Evolutionary conservation across 1,284 basidiomycete genomes (phyloP).

Genomic region (Naganishia sp.): DNA sequence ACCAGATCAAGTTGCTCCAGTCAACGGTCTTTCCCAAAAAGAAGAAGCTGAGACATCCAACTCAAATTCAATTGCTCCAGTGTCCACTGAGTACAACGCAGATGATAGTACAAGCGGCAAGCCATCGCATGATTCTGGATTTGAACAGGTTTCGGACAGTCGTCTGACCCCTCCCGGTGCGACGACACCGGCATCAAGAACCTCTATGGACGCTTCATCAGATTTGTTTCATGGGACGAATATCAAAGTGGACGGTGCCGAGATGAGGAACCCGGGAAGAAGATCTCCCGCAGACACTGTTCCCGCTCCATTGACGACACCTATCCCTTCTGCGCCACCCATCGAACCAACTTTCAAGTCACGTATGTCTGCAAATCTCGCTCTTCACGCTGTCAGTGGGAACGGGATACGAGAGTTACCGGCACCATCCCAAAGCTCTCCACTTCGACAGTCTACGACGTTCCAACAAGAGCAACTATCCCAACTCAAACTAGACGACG

Average conservation of each 20-base stretch:
- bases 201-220: conserved; percentile 14
- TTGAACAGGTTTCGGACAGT: not conserved
- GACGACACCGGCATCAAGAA: conserved; percentile 2
- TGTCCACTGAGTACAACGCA: not conserved
- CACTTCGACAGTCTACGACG: conserved; percentile 7
- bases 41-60: not conserved
- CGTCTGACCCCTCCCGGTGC: not conserved
- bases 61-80: not conserved
- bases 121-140: conserved; percentile 17
- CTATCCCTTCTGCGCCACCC: not conserved
- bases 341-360: conserved; percentile 5
- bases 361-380: conserved; percentile 13
- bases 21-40: too few species aligned
- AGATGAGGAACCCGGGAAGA: not conserved
- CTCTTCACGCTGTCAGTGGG: not conserved
- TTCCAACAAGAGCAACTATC: conserved; percentile 16
- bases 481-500: not conserved
- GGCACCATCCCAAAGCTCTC: not conserved
- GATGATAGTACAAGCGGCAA: not conserved
- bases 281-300: not conserved
- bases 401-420: not conserved
- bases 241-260: conserved; percentile 20
- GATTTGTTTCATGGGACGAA: conserved; percentile 20
- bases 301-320: not conserved
- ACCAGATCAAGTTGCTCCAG: too few species aligned